Evolutionary conservation across 805 yeast genomes (phyloP).

Genomic region (Kluyveromyces wickerhamii): DNA sequence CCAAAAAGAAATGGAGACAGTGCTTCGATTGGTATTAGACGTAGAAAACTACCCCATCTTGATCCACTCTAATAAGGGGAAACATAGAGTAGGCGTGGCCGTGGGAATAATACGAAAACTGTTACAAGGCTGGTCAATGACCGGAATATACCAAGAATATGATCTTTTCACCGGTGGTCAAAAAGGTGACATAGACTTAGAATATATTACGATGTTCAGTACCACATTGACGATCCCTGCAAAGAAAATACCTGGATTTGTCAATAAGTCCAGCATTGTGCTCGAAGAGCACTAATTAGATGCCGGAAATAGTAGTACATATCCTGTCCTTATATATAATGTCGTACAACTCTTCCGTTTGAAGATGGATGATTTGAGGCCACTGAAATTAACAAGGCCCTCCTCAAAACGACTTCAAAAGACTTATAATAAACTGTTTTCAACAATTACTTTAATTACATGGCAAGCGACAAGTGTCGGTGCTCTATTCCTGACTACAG

Average conservation of each 20-base stretch:
- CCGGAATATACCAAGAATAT: constrained; percentile 91
- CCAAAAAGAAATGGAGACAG: constrained; percentile 47
- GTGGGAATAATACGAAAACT: constrained; percentile 86
- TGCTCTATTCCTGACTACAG: too few species aligned
- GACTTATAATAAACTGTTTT: too few species aligned
- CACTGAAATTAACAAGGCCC: too few species aligned
- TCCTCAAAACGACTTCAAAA: too few species aligned
- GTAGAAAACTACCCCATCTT: constrained; percentile 76
- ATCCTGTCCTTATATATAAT: too few species aligned
- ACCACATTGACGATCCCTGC: constrained; percentile 46
- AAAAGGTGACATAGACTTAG: constrained; percentile 86
- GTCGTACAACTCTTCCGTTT: too few species aligned
- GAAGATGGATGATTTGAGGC: too few species aligned
- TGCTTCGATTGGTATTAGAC: constrained; percentile 50
- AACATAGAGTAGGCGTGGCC: constrained; percentile 87
- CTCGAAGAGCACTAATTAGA: too few species aligned
- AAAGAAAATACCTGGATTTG: constrained; percentile 55
- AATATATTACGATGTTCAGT: constrained; percentile 78
- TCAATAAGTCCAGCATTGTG: too few species aligned
- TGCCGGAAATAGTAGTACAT: too few species aligned
- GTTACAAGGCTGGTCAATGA: constrained; percentile 86
- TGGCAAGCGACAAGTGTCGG: too few species aligned
- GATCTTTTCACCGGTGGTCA: constrained; percentile 81
- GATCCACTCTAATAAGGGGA: constrained; percentile 94
- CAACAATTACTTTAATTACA: too few species aligned